phyloP scores from a whole-genome alignment of 1,284 basidiomycete species.

The Trichosporon inkin region DNA sequence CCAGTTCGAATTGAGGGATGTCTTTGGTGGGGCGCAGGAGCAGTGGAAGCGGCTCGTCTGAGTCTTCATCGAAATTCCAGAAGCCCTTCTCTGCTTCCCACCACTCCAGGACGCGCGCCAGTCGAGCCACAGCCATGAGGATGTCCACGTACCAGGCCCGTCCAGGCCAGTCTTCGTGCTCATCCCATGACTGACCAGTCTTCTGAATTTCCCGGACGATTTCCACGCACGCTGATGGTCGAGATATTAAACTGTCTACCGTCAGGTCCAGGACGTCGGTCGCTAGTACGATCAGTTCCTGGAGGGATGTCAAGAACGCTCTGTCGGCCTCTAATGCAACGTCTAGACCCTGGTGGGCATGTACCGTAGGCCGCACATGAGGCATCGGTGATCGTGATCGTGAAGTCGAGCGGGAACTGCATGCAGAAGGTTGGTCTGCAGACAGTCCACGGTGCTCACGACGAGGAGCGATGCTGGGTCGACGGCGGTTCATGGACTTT shows the following conservation, averaged over 20 bases:
- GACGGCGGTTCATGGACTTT: constrained; percentile 30
- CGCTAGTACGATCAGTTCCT: constrained; percentile 90
- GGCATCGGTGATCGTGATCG: constrained; percentile 92
- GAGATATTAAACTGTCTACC: constrained; percentile 74
- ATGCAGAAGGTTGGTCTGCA: constrained; percentile 55
- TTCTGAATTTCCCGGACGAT: constrained; percentile 85
- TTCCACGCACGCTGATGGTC: constrained; percentile 77
- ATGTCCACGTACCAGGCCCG: constrained; percentile 98
- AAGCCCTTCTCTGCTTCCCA: constrained; percentile 99
- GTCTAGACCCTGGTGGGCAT: constrained; percentile 18
- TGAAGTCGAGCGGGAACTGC: constrained; percentile 91
- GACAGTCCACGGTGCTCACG: constrained; percentile 18
- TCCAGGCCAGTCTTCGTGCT: constrained; percentile 96
- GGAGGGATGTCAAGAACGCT: constrained; percentile 74
- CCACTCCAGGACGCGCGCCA: constrained; percentile 97
- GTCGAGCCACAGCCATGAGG: constrained; percentile 89
- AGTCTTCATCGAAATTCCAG: constrained; percentile 96
- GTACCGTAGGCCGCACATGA: constrained; percentile 55
- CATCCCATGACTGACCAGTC: constrained; percentile 92
- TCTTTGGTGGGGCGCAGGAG: constrained; percentile 68
- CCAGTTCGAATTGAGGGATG: constrained; percentile 20
- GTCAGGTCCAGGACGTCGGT: constrained; percentile 91
- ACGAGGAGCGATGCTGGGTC: constrained; percentile 40
- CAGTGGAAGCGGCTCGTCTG: constrained; percentile 79
- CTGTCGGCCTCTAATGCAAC: constrained; percentile 30